Conservation (phyloP, 805 yeast species). For the Wickerhamiella brachini region DNA sequence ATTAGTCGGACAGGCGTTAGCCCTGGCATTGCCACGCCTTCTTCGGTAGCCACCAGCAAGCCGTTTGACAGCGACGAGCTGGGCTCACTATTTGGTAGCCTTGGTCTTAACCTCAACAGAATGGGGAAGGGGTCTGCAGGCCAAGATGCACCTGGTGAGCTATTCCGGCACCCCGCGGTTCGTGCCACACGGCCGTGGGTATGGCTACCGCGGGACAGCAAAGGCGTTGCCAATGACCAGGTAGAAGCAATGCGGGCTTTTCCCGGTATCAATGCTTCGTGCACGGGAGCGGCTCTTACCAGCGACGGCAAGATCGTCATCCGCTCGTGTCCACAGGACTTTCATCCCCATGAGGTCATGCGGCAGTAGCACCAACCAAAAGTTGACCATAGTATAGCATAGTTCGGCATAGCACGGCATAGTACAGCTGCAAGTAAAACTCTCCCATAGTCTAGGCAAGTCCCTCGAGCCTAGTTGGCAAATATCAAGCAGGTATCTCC, state of each 20-base stretch:
- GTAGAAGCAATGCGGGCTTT: conserved; percentile 18
- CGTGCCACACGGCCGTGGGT: conserved; percentile 23
- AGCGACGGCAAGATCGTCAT: conserved; percentile 17
- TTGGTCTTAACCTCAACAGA: conserved; percentile 18
- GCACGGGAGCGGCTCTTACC: conserved; percentile 18
- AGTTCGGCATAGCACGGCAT: too few species aligned
- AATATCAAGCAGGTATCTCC: too few species aligned
- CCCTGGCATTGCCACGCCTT: neutral
- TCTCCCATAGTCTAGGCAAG: too few species aligned
- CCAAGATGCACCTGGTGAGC: conserved; percentile 17
- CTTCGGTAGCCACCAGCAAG: neutral
- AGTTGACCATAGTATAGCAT: too few species aligned
- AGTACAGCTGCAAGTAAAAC: too few species aligned
- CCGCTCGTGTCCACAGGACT: conserved; percentile 16
- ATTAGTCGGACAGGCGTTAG: too few species aligned
- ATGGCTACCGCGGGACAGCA: conserved; percentile 33
- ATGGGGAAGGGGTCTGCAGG: conserved; percentile 14
- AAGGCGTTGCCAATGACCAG: conserved; percentile 27
- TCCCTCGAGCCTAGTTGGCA: too few species aligned
- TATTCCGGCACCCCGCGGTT: conserved; percentile 24
- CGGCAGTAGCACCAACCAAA: neutral
- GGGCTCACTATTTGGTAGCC: conserved; percentile 16
- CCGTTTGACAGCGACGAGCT: neutral
- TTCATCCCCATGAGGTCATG: conserved; percentile 10
- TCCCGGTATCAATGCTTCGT: conserved; percentile 19